phyloP scores from a whole-genome alignment of 169 alveolate genomes.

The Eimeria mitis region DNA sequence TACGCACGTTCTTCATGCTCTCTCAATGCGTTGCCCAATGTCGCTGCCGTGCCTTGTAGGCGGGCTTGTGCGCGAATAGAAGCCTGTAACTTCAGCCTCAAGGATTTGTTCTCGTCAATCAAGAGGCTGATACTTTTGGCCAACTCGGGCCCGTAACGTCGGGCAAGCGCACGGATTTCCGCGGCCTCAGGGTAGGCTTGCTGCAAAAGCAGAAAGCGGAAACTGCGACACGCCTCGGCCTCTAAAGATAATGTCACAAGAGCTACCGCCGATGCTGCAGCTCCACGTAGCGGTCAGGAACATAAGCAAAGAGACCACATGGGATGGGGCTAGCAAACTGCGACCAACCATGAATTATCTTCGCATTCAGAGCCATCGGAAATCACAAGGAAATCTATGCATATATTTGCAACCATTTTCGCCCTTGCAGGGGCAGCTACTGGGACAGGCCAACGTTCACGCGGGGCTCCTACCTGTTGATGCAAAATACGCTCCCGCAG shows the following conservation, averaged over 20 bases:
- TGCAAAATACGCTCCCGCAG: constrained; percentile 61
- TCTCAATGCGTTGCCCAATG: constrained; percentile 40
- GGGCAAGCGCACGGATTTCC: constrained; percentile 72
- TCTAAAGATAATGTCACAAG: background rate
- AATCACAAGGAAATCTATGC: background rate
- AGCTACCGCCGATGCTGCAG: background rate
- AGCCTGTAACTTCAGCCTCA: constrained; percentile 74
- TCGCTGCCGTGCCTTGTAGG: constrained; percentile 23
- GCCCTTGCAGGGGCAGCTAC: background rate
- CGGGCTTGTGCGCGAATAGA: constrained; percentile 75
- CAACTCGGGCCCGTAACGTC: constrained; percentile 73
- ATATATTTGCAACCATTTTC: background rate
- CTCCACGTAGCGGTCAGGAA: background rate
- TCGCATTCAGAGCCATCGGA: background rate
- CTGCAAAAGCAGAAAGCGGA: constrained; percentile 30
- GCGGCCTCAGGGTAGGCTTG: constrained; percentile 74
- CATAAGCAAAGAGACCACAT: background rate
- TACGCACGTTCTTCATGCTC: constrained; percentile 52
- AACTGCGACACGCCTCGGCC: background rate
- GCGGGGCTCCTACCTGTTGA: constrained; percentile 24
- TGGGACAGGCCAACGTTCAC: background rate
- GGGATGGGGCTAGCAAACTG: background rate
- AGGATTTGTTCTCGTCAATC: constrained; percentile 77
- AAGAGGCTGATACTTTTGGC: constrained; percentile 45
- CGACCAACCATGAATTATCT: background rate